Evolutionary conservation across 2,329 filamentous ascomycete species (phyloP).

Genomic region (Alternaria panax): DNA sequence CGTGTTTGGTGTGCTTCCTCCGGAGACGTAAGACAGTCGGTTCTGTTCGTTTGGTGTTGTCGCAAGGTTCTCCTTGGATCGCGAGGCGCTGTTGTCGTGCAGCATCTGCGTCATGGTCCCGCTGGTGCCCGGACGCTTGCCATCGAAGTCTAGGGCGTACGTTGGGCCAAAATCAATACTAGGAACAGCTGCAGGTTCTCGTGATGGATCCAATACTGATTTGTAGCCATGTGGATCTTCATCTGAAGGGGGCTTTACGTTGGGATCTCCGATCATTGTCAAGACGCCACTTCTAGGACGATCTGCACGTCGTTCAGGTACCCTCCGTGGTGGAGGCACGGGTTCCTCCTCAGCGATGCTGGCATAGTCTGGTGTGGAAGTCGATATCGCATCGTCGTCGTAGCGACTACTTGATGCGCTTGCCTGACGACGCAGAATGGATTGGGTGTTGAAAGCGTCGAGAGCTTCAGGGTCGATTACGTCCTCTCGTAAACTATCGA

Average conservation of each 20-base stretch:
- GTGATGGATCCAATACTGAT: slow-evolving; percentile 35
- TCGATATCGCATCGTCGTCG: slow-evolving; percentile 69
- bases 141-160: slow-evolving; percentile 68
- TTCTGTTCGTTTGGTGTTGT: slow-evolving; percentile 38
- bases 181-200: slow-evolving; percentile 65
- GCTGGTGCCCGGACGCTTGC: slow-evolving; percentile 63
- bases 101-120: slow-evolving; percentile 57
- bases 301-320: slow-evolving; percentile 64
- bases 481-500: slow-evolving; percentile 53
- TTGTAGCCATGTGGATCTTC: slow-evolving; percentile 57
- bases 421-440: slow-evolving; percentile 39
- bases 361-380: slow-evolving; percentile 77
- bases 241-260: slow-evolving; percentile 51
- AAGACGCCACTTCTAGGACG: slow-evolving; percentile 79
- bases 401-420: slow-evolving; percentile 62
- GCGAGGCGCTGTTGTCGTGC: slow-evolving; percentile 38
- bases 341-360: slow-evolving; percentile 62
- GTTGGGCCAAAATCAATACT: slow-evolving; percentile 87
- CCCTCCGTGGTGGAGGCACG: slow-evolving; percentile 45
- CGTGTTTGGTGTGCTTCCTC: slow-evolving; percentile 48
- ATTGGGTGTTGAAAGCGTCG: slow-evolving; percentile 47
- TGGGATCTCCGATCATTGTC: slow-evolving; percentile 73
- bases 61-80: slow-evolving; percentile 44
- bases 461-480: slow-evolving; percentile 56
- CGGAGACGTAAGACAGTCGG: slow-evolving; percentile 39